Evolutionary conservation across 2,329 filamentous ascomycete genomes (phyloP).

Genomic region (Hypoxylon sp.): DNA sequence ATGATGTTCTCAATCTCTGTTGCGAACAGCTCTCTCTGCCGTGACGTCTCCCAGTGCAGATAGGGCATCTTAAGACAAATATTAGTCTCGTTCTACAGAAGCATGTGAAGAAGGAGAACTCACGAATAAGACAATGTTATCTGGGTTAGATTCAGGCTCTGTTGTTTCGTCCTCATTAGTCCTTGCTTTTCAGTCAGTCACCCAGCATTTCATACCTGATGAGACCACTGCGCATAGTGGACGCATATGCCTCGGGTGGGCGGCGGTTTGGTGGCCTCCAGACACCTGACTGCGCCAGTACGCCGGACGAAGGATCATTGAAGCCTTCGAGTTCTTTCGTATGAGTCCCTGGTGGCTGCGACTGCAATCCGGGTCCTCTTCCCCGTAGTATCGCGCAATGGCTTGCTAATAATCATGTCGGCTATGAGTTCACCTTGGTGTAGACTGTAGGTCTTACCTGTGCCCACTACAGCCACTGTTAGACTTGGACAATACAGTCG

Average conservation of each 20-base stretch:
- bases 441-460: neutral
- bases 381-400: neutral
- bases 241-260: neutral
- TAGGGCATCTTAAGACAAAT: slow-evolving; percentile 46
- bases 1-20: slow-evolving; percentile 36
- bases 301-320: neutral
- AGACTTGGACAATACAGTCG: neutral
- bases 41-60: slow-evolving; percentile 52
- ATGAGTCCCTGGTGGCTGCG: neutral
- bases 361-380: neutral
- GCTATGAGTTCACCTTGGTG: neutral
- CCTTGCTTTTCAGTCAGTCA: neutral
- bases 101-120: neutral
- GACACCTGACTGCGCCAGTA: neutral
- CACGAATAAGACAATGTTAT: slow-evolving; percentile 36
- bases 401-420: neutral
- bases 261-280: neutral
- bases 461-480: neutral
- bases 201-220: neutral
- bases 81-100: neutral
- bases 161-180: neutral
- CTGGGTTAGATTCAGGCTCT: neutral
- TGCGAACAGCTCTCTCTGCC: slow-evolving; percentile 41
- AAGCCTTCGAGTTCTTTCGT: neutral
- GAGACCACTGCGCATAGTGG: neutral